phyloP scores from a whole-genome alignment of 306 rosid species.

The Dicorynia guianensis region DNA sequence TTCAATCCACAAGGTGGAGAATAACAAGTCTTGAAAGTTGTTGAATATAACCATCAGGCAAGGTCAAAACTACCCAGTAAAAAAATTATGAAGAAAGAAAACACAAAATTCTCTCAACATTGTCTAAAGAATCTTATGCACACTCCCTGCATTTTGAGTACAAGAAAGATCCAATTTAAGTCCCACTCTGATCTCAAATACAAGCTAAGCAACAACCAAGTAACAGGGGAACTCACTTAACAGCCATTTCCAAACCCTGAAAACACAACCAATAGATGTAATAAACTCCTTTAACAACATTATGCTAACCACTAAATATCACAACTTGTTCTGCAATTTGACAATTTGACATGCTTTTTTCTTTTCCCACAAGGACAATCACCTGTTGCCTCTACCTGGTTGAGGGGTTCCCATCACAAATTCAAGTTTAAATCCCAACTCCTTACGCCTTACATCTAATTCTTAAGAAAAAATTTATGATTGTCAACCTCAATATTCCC shows the following conservation, averaged over 20 bases:
- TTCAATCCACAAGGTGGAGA: not conserved
- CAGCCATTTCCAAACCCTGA: not conserved
- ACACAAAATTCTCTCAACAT: not conserved
- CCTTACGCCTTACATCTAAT: slow-evolving; percentile 3
- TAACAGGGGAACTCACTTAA: not conserved
- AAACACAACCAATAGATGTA: not conserved
- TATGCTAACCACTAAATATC: slow-evolving; percentile 2
- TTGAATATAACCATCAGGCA: no score
- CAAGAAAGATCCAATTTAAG: slow-evolving; percentile 2
- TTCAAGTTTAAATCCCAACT: not conserved
- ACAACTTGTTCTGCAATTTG: not conserved
- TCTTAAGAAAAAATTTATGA: not conserved
- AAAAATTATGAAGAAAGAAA: not conserved
- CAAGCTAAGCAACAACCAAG: not conserved
- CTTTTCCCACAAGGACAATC: not conserved
- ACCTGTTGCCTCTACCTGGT: not conserved
- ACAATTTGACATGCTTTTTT: not conserved
- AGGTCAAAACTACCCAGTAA: slow-evolving; percentile 5
- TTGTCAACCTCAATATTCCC: slow-evolving; percentile 12
- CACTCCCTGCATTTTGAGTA: not conserved
- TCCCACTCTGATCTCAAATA: slow-evolving; percentile 1
- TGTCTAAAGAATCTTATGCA: not conserved
- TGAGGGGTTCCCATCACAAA: not conserved
- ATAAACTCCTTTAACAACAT: not conserved
- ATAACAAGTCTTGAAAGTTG: no score